Evolutionary conservation across 805 yeast species (phyloP).

Genomic region (Yamadazyma philogaea): DNA sequence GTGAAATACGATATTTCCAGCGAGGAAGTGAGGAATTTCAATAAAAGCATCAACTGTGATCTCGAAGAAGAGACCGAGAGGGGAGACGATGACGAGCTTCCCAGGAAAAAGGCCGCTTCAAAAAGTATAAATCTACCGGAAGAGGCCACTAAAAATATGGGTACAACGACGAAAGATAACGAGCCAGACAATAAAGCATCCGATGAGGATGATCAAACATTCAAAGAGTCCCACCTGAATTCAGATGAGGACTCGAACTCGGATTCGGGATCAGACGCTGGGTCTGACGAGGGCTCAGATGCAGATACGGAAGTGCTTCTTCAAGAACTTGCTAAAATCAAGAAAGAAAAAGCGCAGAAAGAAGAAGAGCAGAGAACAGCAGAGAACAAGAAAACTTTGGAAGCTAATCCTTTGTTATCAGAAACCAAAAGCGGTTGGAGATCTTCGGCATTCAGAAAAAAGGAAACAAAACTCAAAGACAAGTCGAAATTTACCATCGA

Average conservation of each 20-base stretch:
- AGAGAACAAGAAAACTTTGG: constrained; percentile 6
- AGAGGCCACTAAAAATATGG: no score
- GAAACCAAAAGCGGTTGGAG: constrained; percentile 30
- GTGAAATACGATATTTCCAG: constrained; percentile 7
- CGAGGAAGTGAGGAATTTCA: constrained; percentile 9
- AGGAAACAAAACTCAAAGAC: constrained; percentile 7
- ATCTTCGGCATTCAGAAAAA: constrained; percentile 22
- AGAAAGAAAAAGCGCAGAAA: constrained; percentile 17
- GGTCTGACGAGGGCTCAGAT: constrained; percentile 10
- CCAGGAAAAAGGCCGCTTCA: constrained; percentile 1
- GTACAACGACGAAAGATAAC: not conserved
- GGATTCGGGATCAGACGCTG: constrained; percentile 2
- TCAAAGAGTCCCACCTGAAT: not conserved
- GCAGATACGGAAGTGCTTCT: constrained; percentile 17
- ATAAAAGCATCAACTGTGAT: not conserved
- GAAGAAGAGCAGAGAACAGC: constrained; percentile 14
- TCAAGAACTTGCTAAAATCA: constrained; percentile 20
- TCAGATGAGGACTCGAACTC: not conserved
- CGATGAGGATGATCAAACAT: not conserved
- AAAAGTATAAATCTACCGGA: no score
- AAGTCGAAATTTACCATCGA: constrained; percentile 27
- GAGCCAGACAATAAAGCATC: not conserved
- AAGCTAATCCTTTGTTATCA: constrained; percentile 17
- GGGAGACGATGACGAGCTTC: not conserved
- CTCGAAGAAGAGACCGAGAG: not conserved